Base-by-base conservation (phyloP, 108 stramenopile genomes). In the Aureococcus anophagefferens region DNA sequence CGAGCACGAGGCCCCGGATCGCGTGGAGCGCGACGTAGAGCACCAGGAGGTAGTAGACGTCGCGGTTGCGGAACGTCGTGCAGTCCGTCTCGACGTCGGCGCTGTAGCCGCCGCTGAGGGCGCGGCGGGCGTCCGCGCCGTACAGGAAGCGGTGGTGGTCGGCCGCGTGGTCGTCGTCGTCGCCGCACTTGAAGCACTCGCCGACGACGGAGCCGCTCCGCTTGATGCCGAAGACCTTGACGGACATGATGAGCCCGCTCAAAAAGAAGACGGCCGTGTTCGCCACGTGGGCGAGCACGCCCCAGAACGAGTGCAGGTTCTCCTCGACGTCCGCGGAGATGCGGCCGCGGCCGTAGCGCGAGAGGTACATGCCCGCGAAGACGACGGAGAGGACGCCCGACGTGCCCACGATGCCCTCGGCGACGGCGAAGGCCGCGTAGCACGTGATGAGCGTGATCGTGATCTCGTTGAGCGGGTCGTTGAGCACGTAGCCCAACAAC, bases 301-400 rank as follows among this genome's bases (percentile, higher is more conserved):
- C 70, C 77, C 77, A 78, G 35, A 81, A 72, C 62, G 63, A 51
- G 28, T 74, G 68, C 3, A 80, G 40, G 44, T 68, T 68, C 13
- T 74, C 62, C 33, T 59, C 36, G 32, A 79, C 74, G 59, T 78
- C 75, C 11, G 72, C 72, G 17, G 74, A 71, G 33, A 76, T 73
- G 5, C 59, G 35, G 15, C 68, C 62, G 31, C 62, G 64, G 17
- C 77, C 75, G 21, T 66, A 29, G 33, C 18, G 16, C 16, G 67
- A 69, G 65, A 72, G 71, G 46, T 75, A 75, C 28, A 73, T 64
- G 18, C 80, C 77, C 28, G 36, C 25, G 69, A 33, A 30, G 28
- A 73, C 67, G 9, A 77, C 74, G n/a, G 80, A 74, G 18, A 81
- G 67, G 9, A 81, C 77, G 5, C 80, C 80, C 28, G 40, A 46